Evolutionary conservation across 73 alveolate genomes (phyloP).

Genomic region (Paramecium sonneborni): DNA sequence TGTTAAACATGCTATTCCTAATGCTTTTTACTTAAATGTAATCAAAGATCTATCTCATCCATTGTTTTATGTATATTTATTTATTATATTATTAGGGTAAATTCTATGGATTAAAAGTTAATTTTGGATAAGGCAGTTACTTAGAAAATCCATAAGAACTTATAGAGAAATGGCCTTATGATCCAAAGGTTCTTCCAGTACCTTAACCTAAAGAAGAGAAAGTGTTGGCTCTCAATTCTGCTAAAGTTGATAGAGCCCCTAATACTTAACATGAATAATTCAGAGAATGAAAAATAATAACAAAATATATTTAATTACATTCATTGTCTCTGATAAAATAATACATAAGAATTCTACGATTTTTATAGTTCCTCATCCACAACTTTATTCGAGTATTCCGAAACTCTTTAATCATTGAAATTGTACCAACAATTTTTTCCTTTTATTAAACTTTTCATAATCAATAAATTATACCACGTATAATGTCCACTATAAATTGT

Average conservation of each 20-base stretch:
- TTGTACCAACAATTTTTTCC: neutral
- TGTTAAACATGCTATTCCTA: conserved; percentile 17
- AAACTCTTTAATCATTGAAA: conserved; percentile 36
- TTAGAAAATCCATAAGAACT: conserved; percentile 3
- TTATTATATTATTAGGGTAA: conserved; percentile 5
- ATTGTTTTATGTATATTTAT: neutral
- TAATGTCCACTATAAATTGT: conserved; percentile 33
- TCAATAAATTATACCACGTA: neutral
- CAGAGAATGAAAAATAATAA: neutral
- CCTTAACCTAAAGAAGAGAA: neutral
- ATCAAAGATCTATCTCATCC: conserved; percentile 39
- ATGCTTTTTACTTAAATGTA: neutral
- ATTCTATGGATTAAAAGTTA: conserved; percentile 8
- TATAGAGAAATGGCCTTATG: conserved; percentile 36
- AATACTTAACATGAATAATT: neutral
- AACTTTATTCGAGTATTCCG: conserved; percentile 28
- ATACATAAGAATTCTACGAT: conserved; percentile 12
- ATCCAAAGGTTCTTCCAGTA: neutral
- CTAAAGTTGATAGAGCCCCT: neutral
- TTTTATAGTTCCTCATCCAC: conserved; percentile 40
- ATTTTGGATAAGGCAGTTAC: conserved; percentile 12
- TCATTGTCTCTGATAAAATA: conserved; percentile 42
- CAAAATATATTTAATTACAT: neutral
- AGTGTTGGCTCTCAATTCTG: conserved; percentile 15
- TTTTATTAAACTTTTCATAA: neutral